Base-by-base conservation (phyloP, 306 rosid genomes). In the Dalbergia cochinchinensis region DNA sequence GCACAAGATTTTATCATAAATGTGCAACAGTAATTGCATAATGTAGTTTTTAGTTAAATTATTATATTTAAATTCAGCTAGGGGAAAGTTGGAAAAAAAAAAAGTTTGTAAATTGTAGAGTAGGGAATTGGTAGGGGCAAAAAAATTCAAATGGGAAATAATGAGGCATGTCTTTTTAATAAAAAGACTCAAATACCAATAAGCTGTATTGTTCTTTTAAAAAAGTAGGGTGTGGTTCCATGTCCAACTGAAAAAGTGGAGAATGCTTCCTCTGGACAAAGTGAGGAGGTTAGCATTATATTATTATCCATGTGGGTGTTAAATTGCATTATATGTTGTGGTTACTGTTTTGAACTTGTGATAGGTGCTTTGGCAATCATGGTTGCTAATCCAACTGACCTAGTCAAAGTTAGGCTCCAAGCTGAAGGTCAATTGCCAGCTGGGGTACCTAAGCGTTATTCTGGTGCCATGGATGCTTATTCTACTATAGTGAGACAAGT, bases 321-420 rank as follows among this genome's bases (percentile, higher is more conserved):
- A 15, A 59, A 33, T 37, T 66, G 47, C 41, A 51, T 70, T 70
- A 51, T 67, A 70, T 75, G 19, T 48, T 73, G 14, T 69, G 26
- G 61, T 76, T 19, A 35, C 44, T 45, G 44, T 78, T 69, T 33
- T 68, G 54, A 72, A 63, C 74, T 69, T 69, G 34, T 53, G 65
- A 78, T 85, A 95, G 99, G 99, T 88, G 99, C 99, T 74, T 77
- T 95, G 74, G 99, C 94, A 34, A 95, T 95, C 69, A 50, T 78
- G 19, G 74, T 93, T 80, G 99, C 99, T 74, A 95, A 91, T 83
- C 99, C 99, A 53, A 95, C 96, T 47, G 99, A 95, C 78, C 92
- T 95, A 47, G 99, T 93, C 80, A 95, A 95, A 83, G 93, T 95
- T 83, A 90, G 99, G 57, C 98, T 95, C 75, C 99, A 95, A 87